Evolutionary conservation across 129 eudicot species (phyloP), one percentile per base, ranked within the genome.

Genomic region (Flaveria brownii): DNA sequence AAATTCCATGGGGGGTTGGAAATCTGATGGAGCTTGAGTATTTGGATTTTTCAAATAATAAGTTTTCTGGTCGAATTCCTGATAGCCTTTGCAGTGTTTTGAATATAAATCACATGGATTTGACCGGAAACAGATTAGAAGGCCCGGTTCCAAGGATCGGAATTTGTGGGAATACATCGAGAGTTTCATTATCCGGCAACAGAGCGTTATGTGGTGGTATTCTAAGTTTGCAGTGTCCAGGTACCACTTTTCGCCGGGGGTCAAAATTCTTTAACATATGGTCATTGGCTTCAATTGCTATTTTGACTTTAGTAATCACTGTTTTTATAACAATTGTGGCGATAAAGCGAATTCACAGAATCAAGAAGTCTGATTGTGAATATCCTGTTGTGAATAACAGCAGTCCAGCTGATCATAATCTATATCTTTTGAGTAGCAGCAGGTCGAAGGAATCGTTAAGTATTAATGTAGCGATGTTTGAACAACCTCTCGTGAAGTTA

Each of bases 391-490:
- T 75, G 74, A 72, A 17, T 56, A 74, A 33, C 36, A 85, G 79
- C 74, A 87, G 88, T 71, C 80, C 88, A 2, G 79, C 23, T 52
- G 88, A 86, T 70, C 90, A 82, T 22, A 87, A 89, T 70, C 84
- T 85, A 10, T 84, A 87, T 78, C 86, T 88, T 74, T 82, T 82
- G 84, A 87, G 87, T 49, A 88, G 90, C 86, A 91, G 95, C 87
- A 85, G 84, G 71, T 89, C 96, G 2, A 91, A 89, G 57, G 97
- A 91, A 77, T 89, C 97, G 18, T 80, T 91, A 15, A 91, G 97
- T 79, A 91, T 91, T 41, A 91, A 91, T 49, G 72, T 89, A 18
- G 97, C 96, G 2, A 91, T 89, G 92, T 91, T 91, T 57, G 96
- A 91, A 76, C 92, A 87, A 76, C 89, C 96, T 2, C 85, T 91